Evolutionary conservation across 2,329 filamentous ascomycete species (phyloP).

Genomic region (Phialophora macrospora): DNA sequence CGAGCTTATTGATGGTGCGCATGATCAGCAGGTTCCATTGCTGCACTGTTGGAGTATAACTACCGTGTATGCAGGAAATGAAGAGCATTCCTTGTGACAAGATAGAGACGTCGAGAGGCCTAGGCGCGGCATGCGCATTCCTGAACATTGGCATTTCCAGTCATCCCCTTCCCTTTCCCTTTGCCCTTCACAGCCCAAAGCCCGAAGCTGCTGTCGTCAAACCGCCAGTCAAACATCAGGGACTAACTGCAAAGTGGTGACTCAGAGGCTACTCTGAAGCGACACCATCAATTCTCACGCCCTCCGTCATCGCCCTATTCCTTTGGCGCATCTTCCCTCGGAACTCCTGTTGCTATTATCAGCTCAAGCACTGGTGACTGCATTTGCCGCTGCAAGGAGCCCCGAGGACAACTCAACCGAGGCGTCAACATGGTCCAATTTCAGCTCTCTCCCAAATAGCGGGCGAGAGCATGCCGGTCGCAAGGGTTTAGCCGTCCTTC

Average conservation of each 20-base stretch:
- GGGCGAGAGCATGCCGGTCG: too few relatives aligned
- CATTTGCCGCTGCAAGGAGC: too few relatives aligned
- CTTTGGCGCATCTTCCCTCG: too few relatives aligned
- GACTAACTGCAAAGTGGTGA: background rate
- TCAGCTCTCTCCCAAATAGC: too few relatives aligned
- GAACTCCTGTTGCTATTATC: too few relatives aligned
- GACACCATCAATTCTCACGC: too few relatives aligned
- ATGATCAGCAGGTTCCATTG: background rate
- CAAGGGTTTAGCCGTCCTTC: too few relatives aligned
- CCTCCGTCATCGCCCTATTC: too few relatives aligned
- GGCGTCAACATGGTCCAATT: too few relatives aligned
- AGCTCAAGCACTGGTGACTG: too few relatives aligned
- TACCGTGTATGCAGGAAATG: background rate
- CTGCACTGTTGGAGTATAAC: constrained; percentile 4
- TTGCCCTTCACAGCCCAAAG: background rate
- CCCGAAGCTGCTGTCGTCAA: background rate
- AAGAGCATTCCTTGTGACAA: background rate
- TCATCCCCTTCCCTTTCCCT: background rate
- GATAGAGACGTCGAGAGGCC: background rate
- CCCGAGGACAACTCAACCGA: too few relatives aligned
- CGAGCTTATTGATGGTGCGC: background rate
- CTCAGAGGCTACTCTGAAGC: background rate
- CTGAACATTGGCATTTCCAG: background rate
- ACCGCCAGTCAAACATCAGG: background rate
- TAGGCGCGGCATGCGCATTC: background rate